Percentiles rank a stretch among this genome's conserved stretches.
phyloP scores from a whole-genome alignment of 2,329 filamentous ascomycete species.

The Colletotrichum brevisporum region DNA sequence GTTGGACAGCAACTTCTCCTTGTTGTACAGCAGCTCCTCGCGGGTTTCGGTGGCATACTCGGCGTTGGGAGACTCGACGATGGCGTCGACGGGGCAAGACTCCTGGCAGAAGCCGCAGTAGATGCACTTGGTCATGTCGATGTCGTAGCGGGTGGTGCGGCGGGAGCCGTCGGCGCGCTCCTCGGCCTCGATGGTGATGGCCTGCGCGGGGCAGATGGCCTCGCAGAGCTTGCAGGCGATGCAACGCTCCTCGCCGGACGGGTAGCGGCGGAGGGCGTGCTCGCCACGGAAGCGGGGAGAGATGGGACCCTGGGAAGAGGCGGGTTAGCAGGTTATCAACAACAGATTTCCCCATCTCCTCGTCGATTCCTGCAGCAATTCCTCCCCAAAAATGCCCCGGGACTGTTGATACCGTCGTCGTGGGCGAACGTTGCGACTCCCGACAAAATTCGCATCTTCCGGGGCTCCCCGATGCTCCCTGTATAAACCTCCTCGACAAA shows the following conservation, averaged over 20 bases:
- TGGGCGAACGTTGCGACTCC: neutral
- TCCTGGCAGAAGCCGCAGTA: slow-evolving; percentile 99
- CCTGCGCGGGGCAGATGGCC: slow-evolving; percentile 96
- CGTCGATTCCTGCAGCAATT: neutral
- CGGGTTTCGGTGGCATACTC: slow-evolving; percentile 78
- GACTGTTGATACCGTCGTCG: neutral
- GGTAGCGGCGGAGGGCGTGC: slow-evolving; percentile 95
- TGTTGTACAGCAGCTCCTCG: slow-evolving; percentile 98
- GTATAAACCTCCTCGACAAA: neutral
- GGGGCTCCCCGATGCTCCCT: slow-evolving; percentile 4
- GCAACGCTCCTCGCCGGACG: slow-evolving; percentile 97
- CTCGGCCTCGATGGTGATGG: slow-evolving; percentile 99
- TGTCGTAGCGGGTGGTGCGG: slow-evolving; percentile 97
- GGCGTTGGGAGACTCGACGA: slow-evolving; percentile 74
- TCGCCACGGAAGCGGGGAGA: slow-evolving; percentile 98
- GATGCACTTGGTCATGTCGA: slow-evolving; percentile 99
- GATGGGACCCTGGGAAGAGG: slow-evolving; percentile 80
- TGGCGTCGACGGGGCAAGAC: slow-evolving; percentile 97
- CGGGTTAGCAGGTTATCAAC: slow-evolving; percentile 11
- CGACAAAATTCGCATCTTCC: neutral
- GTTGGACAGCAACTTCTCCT: slow-evolving; percentile 91
- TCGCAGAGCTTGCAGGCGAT: slow-evolving; percentile 99
- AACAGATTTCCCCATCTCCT: neutral
- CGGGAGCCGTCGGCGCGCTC: slow-evolving; percentile 96
- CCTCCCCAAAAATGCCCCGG: neutral